Evolutionary conservation across 805 yeast species (phyloP).

Genomic region (Metschnikowia cubensis): DNA sequence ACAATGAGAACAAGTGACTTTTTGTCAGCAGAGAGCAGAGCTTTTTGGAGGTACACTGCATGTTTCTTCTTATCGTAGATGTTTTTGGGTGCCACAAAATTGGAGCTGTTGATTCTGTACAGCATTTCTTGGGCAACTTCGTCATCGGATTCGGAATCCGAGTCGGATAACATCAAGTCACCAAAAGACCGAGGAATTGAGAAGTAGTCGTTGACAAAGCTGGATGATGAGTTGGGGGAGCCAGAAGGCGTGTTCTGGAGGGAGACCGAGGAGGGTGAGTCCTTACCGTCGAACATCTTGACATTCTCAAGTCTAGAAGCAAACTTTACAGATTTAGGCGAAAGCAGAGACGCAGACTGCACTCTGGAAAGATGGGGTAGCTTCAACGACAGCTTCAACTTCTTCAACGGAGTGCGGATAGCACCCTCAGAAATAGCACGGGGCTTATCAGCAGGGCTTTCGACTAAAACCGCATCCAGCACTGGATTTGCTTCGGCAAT

Average conservation of each 20-base stretch:
- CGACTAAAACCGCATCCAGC: not conserved
- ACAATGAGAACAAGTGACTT: slow-evolving; percentile 23
- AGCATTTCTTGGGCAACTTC: slow-evolving; percentile 14
- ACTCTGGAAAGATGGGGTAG: slow-evolving; percentile 20
- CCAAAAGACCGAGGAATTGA: slow-evolving; percentile 19
- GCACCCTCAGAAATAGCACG: slow-evolving; percentile 1
- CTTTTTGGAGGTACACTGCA: slow-evolving; percentile 33
- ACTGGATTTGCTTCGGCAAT: not conserved
- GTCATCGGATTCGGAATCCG: slow-evolving; percentile 16
- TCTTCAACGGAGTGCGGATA: slow-evolving; percentile 12
- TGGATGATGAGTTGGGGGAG: slow-evolving; percentile 24
- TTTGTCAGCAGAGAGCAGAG: slow-evolving; percentile 28
- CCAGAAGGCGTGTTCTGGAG: slow-evolving; percentile 48
- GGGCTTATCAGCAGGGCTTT: not conserved
- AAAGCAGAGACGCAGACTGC: slow-evolving; percentile 26
- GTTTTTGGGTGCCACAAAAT: slow-evolving; percentile 16
- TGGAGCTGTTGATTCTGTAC: slow-evolving; percentile 12
- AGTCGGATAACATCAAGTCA: slow-evolving; percentile 20
- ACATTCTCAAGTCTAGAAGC: slow-evolving; percentile 58
- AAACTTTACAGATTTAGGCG: slow-evolving; percentile 56
- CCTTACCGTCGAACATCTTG: slow-evolving; percentile 58
- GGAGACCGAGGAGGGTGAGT: slow-evolving; percentile 62
- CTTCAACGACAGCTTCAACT: slow-evolving; percentile 23
- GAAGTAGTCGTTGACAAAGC: slow-evolving; percentile 23
- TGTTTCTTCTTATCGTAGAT: slow-evolving; percentile 15